phyloP scores from a whole-genome alignment of 1,284 basidiomycete species.

The Malassezia dermatis region DNA sequence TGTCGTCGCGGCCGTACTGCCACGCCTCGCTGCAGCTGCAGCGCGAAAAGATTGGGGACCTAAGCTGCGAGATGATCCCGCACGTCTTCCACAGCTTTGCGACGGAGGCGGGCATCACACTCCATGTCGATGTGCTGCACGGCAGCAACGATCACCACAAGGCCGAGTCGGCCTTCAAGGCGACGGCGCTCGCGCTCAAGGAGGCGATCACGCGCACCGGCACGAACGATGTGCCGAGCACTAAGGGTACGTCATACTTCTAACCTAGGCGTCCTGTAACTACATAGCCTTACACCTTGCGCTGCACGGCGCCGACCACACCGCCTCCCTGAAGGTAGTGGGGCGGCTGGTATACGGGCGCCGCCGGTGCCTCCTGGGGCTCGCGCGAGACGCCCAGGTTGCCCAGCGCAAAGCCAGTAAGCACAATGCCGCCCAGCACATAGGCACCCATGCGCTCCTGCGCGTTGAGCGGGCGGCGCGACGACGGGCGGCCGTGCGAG shows the following conservation, averaged over 20 bases:
- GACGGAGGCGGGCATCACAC: conserved; percentile 74
- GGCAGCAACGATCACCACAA: conserved; percentile 97
- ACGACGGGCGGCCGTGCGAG: conserved; percentile 17
- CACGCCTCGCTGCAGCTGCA: conserved; percentile 66
- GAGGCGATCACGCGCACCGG: conserved; percentile 86
- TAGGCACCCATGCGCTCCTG: conserved; percentile 56
- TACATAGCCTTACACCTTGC: conserved; percentile 12
- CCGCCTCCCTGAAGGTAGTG: conserved; percentile 14
- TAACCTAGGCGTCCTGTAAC: background rate
- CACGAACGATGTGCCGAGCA: conserved; percentile 82
- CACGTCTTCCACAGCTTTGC: conserved; percentile 89
- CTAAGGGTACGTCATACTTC: conserved; percentile 59
- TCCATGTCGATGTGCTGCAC: conserved; percentile 84
- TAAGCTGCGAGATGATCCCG: conserved; percentile 79
- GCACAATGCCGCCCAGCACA: conserved; percentile 54
- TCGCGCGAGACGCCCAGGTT: background rate
- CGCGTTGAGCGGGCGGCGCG: conserved; percentile 51
- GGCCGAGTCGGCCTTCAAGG: conserved; percentile 97
- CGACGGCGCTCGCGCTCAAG: conserved; percentile 83
- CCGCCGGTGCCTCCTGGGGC: background rate
- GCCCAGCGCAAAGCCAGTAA: conserved; percentile 51
- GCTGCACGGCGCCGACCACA: conserved; percentile 14
- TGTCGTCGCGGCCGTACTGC: conserved; percentile 92
- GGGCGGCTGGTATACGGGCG: conserved; percentile 3
- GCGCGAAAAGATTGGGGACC: conserved; percentile 92